Evolutionary conservation across 306 rosid genomes (phyloP).

Genomic region (Malus fusca): DNA sequence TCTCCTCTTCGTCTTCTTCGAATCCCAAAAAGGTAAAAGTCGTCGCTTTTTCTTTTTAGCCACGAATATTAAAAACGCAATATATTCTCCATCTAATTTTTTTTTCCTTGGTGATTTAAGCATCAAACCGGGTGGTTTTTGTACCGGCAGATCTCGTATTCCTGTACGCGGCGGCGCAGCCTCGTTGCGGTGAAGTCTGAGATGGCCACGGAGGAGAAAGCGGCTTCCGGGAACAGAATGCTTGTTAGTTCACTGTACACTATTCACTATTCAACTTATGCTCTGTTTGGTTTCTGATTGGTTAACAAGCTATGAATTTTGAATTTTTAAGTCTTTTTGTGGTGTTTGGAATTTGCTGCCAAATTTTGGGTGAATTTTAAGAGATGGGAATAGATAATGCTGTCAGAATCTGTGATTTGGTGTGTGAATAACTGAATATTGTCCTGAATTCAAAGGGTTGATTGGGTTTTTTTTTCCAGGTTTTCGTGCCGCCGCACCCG

Average conservation of each 20-base stretch:
- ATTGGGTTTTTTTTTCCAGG: conserved; percentile 36
- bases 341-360: not conserved
- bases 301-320: not conserved
- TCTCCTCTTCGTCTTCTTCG: conserved; percentile 1
- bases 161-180: conserved; percentile 31
- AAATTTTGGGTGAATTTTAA: not conserved
- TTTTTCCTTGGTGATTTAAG: not conserved
- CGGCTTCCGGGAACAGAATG: conserved; percentile 58
- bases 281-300: not conserved
- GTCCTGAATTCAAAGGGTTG: conserved; percentile 1
- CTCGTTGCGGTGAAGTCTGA: conserved; percentile 31
- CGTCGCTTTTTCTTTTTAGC: not conserved
- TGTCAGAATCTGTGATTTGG: not conserved
- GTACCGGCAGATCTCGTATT: conserved; percentile 32
- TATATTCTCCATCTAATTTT: not conserved
- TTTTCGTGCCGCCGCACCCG: conserved; percentile 84
- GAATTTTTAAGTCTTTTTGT: not conserved
- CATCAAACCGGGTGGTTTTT: not conserved
- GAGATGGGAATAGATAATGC: not conserved
- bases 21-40: conserved; percentile 16
- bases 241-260: conserved; percentile 45
- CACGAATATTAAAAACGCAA: not conserved
- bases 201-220: conserved; percentile 62
- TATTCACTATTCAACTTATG: not conserved
- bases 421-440: not conserved